These are phyloP conservation scores for Biscogniauxia marginata DNA, from an alignment of 2,329 filamentous ascomycete genomes.

Conservation along the genomic window DNA sequence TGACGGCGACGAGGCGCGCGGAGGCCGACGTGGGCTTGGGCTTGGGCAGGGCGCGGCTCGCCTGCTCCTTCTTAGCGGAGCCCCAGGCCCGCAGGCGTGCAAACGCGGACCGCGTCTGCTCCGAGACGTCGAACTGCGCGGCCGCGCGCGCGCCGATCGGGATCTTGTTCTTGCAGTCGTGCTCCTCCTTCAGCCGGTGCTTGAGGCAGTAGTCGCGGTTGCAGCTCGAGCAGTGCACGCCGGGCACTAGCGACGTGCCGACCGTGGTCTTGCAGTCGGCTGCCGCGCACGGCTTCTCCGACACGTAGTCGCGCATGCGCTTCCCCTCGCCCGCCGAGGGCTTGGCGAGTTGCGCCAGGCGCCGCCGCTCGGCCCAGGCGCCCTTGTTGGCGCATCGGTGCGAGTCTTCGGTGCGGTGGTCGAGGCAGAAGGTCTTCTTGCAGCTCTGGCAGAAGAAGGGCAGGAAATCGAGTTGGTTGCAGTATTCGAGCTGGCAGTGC, in stretches of 20 bases:
- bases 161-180: slow-evolving; percentile 78
- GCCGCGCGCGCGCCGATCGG: slow-evolving; percentile 50
- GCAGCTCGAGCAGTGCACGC: slow-evolving; percentile 70
- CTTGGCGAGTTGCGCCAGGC: slow-evolving; percentile 52
- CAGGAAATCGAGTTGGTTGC: slow-evolving; percentile 92
- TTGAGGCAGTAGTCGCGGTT: slow-evolving; percentile 75
- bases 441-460: slow-evolving; percentile 94
- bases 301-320: slow-evolving; percentile 52
- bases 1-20: slow-evolving; percentile 66
- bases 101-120: slow-evolving; percentile 72
- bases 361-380: slow-evolving; percentile 60
- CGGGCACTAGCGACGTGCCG: slow-evolving; percentile 65
- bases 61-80: slow-evolving; percentile 65
- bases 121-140: slow-evolving; percentile 48
- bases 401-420: slow-evolving; percentile 82
- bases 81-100: slow-evolving; percentile 80
- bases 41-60: slow-evolving; percentile 59
- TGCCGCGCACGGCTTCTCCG: slow-evolving; percentile 67
- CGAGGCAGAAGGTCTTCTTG: slow-evolving; percentile 80
- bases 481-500: slow-evolving; percentile 89
- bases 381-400: slow-evolving; percentile 67
- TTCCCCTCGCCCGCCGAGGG: slow-evolving; percentile 55
- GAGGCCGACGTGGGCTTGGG: slow-evolving; percentile 63
- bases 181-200: slow-evolving; percentile 75
- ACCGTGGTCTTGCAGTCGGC: slow-evolving; percentile 67